Conservation (phyloP, 2,329 filamentous ascomycete species). For the Fusarium sp. region DNA sequence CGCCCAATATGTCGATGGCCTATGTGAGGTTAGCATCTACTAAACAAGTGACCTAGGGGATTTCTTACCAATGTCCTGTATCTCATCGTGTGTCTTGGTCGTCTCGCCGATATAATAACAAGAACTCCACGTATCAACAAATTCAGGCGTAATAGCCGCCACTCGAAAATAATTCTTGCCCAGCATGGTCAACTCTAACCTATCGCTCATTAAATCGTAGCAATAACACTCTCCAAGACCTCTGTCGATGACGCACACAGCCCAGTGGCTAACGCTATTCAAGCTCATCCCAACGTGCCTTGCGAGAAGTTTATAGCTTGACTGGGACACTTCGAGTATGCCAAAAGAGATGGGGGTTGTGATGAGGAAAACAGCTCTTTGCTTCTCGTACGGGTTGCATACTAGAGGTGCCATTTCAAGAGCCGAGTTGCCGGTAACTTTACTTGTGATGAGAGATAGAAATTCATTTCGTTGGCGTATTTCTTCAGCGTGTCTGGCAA, state of each 20-base stretch:
- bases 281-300: conserved; percentile 45
- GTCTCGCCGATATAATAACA: conserved; percentile 47
- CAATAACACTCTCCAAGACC: conserved; percentile 39
- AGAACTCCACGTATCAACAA: conserved; percentile 45
- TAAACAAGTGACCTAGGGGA: fast-evolving
- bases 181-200: conserved; percentile 39
- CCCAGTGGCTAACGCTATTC: conserved; percentile 47
- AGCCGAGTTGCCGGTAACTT: conserved; percentile 39
- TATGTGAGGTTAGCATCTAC: background rate
- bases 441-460: conserved; percentile 26
- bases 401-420: conserved; percentile 39
- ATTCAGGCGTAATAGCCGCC: conserved; percentile 33
- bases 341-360: conserved; percentile 44
- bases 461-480: conserved; percentile 41
- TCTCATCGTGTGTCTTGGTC: conserved; percentile 44
- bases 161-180: conserved; percentile 46
- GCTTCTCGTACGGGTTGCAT: conserved; percentile 30
- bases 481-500: conserved; percentile 24
- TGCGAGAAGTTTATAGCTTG: conserved; percentile 40
- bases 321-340: conserved; percentile 37
- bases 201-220: conserved; percentile 47
- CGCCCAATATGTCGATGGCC: conserved; percentile 34
- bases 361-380: conserved; percentile 44
- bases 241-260: conserved; percentile 43
- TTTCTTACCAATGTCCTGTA: conserved; percentile 40